Evolutionary conservation across 768 basidiomycete genomes (phyloP), one percentile per base, ranked within the genome.

Genomic region (Boletus rubroflammeus): DNA sequence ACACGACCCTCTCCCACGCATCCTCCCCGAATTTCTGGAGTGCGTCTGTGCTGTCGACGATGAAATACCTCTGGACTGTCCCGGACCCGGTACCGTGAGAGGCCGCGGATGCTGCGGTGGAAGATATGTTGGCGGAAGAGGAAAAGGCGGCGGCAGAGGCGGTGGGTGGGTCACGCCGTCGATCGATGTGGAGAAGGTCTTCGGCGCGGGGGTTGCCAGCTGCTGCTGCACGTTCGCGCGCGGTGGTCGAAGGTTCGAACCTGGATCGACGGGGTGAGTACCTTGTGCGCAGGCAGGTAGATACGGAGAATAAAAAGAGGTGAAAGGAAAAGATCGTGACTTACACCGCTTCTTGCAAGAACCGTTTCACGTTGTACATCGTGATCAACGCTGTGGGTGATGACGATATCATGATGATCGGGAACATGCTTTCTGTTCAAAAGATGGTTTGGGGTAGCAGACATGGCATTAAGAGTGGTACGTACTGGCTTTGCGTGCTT

Each of bases 361-460:
- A 97, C 31, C 82, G 83, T 69, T 90, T 91, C 52, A 98, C 93
- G 65, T 99, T 99, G 81, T 94, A 86, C 93, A 99, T 97, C 6
- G 93, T 97, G 67, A 99, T 86, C 51, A 99, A 82, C 3, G 93
- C 86, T 2, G 96, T 98, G 0, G 94, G 94, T 17, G 15, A 94
- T 0, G 94, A 96, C 0, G 95, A 96, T 40, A 99, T 94, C 76
- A 98, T 89, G 71, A 98, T 97, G 65, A 99, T 98, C 0, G 96
- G 96, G 72, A 88, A 88, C 63, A 81, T 83, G 65, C 84, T 84
- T 59, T 81, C 86, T 90, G 69, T 7, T 17, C 25, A 4, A 32
- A 10, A 15, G 1, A 4, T 4, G 32, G 17, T 26, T 31, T n/a
- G 23, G n/a, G 10, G 13, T 17, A 36, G 19, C 1, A 21, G 11